Base-by-base conservation (phyloP, 345 rosid genomes). In the Sisymbrium altissimum region DNA sequence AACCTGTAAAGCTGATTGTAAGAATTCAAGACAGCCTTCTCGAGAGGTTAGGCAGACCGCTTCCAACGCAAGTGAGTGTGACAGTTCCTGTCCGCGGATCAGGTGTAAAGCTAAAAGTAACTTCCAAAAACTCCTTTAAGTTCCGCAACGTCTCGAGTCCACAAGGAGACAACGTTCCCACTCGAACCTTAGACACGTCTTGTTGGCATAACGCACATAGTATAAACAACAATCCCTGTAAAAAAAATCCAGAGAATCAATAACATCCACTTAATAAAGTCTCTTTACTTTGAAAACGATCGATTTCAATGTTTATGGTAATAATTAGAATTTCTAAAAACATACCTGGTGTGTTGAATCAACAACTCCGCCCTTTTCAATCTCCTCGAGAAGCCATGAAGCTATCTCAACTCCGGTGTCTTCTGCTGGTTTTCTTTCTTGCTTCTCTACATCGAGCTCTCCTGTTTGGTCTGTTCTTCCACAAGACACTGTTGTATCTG, bases 311-410 rank as follows among this genome's bases (percentile, higher is more conserved):
- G 30, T 14, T 21, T 44, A 63, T 9, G 61, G 18, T 58, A 21
- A 27, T 13, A 36, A 39, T 21, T 6, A 2, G 36, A 33, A 8
- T 53, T 63, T 11, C 7, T 27, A 27, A 4, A 27, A 27, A 41
- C 86, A 33, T 14, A 92, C 98, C 96, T 90, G 97, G 80, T 92
- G 97, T 36, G 96, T 68, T 38, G 99, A 90, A 80, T 95, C 98
- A 45, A 92, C 97, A 39, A 95, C 97, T 75, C 99, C 99, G 33
- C 98, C 97, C 74, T 84, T 91, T 79, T 86, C 94, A 72, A 95
- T 82, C 86, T 95, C 96, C 18, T 86, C 79, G 56, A 92, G 98
- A 53, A 95, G 93, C 86, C 83, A 60, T n/a, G 92, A 84, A 46
- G 97, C 98, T 74, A 82, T 76, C 73, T 88, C 85, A 83, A 76